phyloP scores from a whole-genome alignment of 108 stramenopile species.

The Thalassiosira profunda region DNA sequence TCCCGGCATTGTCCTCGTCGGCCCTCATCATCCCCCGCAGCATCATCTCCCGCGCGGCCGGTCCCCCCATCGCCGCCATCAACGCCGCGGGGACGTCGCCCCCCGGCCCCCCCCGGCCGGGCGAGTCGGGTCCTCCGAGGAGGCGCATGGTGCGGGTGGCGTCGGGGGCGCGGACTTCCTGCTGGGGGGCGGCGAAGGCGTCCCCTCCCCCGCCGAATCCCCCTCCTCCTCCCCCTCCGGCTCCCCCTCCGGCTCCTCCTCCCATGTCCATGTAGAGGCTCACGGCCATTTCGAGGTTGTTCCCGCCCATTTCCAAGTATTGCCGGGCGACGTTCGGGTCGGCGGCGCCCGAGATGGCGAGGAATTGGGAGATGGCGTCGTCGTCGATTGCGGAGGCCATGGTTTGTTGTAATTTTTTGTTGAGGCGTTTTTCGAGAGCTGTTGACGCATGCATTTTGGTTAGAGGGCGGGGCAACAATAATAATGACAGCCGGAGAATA shows the following conservation, averaged over 20 bases:
- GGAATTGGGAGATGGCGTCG: slow-evolving; percentile 66
- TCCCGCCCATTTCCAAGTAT: slow-evolving; percentile 90
- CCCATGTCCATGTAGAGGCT: slow-evolving; percentile 74
- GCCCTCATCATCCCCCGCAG: slow-evolving; percentile 37
- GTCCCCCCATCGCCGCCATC: slow-evolving; percentile 35
- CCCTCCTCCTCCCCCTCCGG: slow-evolving; percentile 14
- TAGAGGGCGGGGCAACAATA: too few species aligned
- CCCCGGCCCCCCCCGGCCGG: neutral
- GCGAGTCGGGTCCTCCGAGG: slow-evolving; percentile 55
- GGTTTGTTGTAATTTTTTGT: too few species aligned
- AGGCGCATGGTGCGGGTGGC: slow-evolving; percentile 85
- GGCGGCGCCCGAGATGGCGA: slow-evolving; percentile 73
- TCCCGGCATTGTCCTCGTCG: neutral
- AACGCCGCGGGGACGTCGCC: slow-evolving; percentile 16
- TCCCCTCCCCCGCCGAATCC: neutral
- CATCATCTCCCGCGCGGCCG: slow-evolving; percentile 2
- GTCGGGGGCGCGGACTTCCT: slow-evolving; percentile 84
- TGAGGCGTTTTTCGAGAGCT: too few species aligned
- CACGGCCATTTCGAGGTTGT: slow-evolving; percentile 77
- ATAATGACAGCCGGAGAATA: too few species aligned
- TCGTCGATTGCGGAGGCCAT: too few species aligned
- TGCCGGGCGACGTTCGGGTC: slow-evolving; percentile 57
- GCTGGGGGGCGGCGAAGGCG: neutral
- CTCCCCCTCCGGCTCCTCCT: slow-evolving; percentile 43
- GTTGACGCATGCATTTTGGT: too few species aligned